phyloP scores from a whole-genome alignment of 2,329 filamentous ascomycete genomes.

The Leptographium wingfieldii region DNA sequence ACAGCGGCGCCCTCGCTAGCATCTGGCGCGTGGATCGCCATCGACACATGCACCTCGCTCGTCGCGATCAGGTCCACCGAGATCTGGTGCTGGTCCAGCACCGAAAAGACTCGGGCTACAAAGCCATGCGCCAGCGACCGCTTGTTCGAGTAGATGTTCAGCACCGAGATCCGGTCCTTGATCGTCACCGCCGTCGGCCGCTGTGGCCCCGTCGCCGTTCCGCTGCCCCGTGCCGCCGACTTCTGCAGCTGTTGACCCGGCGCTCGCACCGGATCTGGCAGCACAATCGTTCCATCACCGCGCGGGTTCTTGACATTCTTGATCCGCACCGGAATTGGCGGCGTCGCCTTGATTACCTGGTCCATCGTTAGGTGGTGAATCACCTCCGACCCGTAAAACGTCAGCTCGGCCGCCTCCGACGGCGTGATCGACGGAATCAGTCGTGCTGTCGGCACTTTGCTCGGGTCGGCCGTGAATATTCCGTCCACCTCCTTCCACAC shows the following conservation, averaged over 20 bases:
- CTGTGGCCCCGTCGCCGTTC: conserved; percentile 44
- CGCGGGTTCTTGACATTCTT: conserved; percentile 85
- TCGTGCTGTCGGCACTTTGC: conserved; percentile 84
- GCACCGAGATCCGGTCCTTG: conserved; percentile 91
- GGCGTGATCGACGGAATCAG: conserved; percentile 84
- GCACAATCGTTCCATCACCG: conserved; percentile 66
- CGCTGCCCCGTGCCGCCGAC: neutral
- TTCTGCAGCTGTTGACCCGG: conserved; percentile 46
- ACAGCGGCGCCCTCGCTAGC: conserved; percentile 26
- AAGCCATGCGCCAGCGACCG: conserved; percentile 93
- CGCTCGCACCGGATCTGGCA: conserved; percentile 54
- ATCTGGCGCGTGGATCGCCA: conserved; percentile 81
- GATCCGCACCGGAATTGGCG: conserved; percentile 73
- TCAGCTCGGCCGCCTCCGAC: conserved; percentile 88
- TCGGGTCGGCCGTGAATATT: conserved; percentile 51
- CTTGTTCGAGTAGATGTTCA: conserved; percentile 98
- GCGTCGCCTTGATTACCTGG: conserved; percentile 71
- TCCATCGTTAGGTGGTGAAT: conserved; percentile 99
- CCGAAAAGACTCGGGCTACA: conserved; percentile 84
- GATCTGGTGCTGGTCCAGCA: conserved; percentile 73
- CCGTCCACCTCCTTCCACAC: conserved; percentile 96
- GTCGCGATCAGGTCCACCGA: conserved; percentile 95
- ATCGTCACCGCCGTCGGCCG: conserved; percentile 86
- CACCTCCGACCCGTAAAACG: conserved; percentile 88
- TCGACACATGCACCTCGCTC: conserved; percentile 91